Evolutionary conservation across 495 filamentous ascomycete genomes (phyloP).

Genomic region (Daldinia bambusicola): DNA sequence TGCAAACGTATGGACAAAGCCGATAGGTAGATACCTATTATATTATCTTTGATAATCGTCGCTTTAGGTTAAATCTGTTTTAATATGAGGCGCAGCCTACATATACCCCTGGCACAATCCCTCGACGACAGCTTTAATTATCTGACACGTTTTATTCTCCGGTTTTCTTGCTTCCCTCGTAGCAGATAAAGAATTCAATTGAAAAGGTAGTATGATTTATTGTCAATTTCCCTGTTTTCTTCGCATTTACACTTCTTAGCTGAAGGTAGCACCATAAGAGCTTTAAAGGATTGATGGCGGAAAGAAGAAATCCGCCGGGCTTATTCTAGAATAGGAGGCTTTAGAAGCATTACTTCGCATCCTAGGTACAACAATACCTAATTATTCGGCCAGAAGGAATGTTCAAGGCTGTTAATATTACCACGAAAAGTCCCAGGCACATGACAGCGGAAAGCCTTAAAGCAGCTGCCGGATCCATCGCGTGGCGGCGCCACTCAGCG

Average conservation of each 20-base stretch:
- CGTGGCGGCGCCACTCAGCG: no score
- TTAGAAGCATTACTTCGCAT: no score
- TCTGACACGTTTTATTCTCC: slow-evolving; percentile 1
- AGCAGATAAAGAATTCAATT: not conserved
- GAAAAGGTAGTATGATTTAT: not conserved
- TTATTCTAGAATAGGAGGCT: no score
- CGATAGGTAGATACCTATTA: not conserved
- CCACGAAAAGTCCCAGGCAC: no score
- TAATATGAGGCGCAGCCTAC: not conserved
- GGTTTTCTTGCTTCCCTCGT: not conserved
- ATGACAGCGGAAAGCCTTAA: no score
- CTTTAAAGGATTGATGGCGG: not conserved
- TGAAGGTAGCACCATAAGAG: no score
- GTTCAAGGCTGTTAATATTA: no score
- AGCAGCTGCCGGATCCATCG: no score
- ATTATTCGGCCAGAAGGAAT: no score
- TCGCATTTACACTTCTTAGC: not conserved
- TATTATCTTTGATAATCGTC: not conserved
- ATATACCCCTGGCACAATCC: not conserved
- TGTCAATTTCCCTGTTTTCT: not conserved
- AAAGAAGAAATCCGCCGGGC: not conserved
- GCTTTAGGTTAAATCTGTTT: slow-evolving; percentile 2
- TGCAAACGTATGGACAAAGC: not conserved
- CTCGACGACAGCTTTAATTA: slow-evolving; percentile 5
- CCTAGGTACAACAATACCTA: not conserved